These are phyloP conservation scores for Saturnispora silvae DNA, from an alignment of 805 yeast genomes.

Conservation along the genomic window DNA sequence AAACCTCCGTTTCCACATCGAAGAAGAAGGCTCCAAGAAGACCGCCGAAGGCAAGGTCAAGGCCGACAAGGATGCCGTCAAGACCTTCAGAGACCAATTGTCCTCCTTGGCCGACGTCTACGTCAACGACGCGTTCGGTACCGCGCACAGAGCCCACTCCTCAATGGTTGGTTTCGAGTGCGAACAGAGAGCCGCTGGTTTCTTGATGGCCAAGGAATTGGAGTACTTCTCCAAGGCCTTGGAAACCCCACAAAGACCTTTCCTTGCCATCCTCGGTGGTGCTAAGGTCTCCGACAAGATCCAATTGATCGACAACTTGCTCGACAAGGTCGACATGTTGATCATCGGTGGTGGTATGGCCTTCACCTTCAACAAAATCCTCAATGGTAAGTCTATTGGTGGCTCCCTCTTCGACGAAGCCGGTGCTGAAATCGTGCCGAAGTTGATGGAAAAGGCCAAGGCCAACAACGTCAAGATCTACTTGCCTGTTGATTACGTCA, in stretches of 20 bases:
- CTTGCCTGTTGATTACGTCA: constrained; percentile 91
- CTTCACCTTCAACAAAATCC: constrained; percentile 93
- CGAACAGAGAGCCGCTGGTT: constrained; percentile 96
- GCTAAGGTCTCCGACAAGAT: constrained; percentile 99
- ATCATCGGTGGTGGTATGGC: constrained; percentile 99
- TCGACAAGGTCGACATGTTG: constrained; percentile 89
- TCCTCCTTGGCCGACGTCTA: constrained; percentile 93
- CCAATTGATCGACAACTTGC: constrained; percentile 92
- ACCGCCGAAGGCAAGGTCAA: constrained; percentile 81
- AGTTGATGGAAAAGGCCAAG: constrained; percentile 92
- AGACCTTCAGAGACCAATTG: constrained; percentile 78
- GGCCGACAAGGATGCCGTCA: constrained; percentile 80
- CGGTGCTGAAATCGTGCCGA: constrained; percentile 92
- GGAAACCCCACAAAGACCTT: constrained; percentile 96
- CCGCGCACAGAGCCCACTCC: constrained; percentile 99
- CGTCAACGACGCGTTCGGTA: constrained; percentile 97
- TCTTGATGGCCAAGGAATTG: constrained; percentile 96
- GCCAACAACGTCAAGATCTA: constrained; percentile 87
- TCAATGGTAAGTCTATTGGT: constrained; percentile 81
- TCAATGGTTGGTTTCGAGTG: constrained; percentile 97
- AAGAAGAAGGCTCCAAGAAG: constrained; percentile 90
- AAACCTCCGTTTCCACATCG: constrained; percentile 97
- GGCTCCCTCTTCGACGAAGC: constrained; percentile 85
- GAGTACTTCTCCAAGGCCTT: constrained; percentile 96
- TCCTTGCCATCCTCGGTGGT: constrained; percentile 98